phyloP scores from a whole-genome alignment of 768 basidiomycete genomes.

The Pholiota conissans region DNA sequence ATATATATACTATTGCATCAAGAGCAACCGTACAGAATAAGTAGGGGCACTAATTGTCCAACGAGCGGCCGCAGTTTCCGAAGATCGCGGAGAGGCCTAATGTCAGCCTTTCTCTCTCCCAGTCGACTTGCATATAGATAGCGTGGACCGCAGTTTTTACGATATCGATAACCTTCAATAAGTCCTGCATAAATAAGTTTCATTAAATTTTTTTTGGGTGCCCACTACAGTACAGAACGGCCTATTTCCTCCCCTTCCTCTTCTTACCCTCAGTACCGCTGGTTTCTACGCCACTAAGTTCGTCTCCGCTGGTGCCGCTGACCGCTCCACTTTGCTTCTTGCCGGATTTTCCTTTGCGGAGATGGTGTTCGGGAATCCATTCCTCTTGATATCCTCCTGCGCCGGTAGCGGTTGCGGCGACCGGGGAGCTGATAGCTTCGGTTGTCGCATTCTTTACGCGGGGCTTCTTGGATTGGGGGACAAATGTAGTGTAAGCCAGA shows the following conservation, averaged over 20 bases:
- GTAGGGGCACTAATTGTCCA: no score
- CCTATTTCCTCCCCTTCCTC: slow-evolving; percentile 49
- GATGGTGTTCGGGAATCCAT: slow-evolving; percentile 91
- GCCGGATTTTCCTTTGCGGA: slow-evolving; percentile 60
- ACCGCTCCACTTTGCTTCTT: slow-evolving; percentile 47
- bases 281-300: slow-evolving; percentile 63
- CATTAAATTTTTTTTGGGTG: slow-evolving; percentile 19
- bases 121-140: no score
- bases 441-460: slow-evolving; percentile 44
- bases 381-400: slow-evolving; percentile 80
- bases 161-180: background rate
- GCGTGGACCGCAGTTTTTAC: no score
- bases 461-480: slow-evolving; percentile 63
- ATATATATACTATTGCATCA: no score
- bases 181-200: slow-evolving; percentile 15
- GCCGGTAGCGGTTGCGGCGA: slow-evolving; percentile 61
- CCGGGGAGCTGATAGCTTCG: slow-evolving; percentile 50
- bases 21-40: no score
- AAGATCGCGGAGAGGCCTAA: no score
- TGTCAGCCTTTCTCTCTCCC: no score
- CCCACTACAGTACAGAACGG: slow-evolving; percentile 5
- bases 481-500: slow-evolving; percentile 62
- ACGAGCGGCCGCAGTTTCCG: no score
- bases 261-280: slow-evolving; percentile 65
- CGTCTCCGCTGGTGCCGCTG: slow-evolving; percentile 59